Evolutionary conservation across 176 grass and related monocot species (phyloP).

Genomic region (Eremochloa ophiuroides): DNA sequence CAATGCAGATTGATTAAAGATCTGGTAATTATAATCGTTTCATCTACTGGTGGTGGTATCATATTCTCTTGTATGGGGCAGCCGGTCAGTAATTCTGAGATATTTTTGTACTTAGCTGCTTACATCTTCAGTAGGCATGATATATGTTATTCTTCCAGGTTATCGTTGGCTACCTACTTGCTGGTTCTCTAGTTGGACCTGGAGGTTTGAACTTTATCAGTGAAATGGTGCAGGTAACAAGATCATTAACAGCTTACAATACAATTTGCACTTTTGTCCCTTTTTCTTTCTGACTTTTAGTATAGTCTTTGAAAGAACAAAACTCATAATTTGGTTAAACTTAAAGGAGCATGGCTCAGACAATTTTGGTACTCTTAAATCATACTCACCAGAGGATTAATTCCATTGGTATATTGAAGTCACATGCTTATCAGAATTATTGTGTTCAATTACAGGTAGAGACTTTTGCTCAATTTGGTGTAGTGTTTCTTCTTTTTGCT

Average conservation of each 20-base stretch:
- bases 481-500: slow-evolving; percentile 99
- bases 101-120: slow-evolving; percentile 3
- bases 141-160: slow-evolving; percentile 51
- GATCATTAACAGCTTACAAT: not conserved
- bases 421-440: slow-evolving; percentile 1
- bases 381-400: not conserved
- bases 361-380: not conserved
- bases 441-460: slow-evolving; percentile 70
- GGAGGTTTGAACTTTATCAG: slow-evolving; percentile 87
- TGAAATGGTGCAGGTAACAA: slow-evolving; percentile 94
- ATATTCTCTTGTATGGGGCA: slow-evolving; percentile 88
- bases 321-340: not conserved
- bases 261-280: not conserved
- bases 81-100: slow-evolving; percentile 59
- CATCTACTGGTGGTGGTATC: slow-evolving; percentile 86
- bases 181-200: slow-evolving; percentile 90
- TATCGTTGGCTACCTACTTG: slow-evolving; percentile 99
- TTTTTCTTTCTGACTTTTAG: not conserved
- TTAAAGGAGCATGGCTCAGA: not conserved
- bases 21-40: slow-evolving; percentile 94
- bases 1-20: slow-evolving; percentile 96
- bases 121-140: slow-evolving; percentile 16
- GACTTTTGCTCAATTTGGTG: slow-evolving; percentile 99
- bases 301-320: slow-evolving; percentile 12
- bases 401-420: not conserved